Conservation (phyloP, 2,329 filamentous ascomycete species). For the Elsinoe batatas region DNA sequence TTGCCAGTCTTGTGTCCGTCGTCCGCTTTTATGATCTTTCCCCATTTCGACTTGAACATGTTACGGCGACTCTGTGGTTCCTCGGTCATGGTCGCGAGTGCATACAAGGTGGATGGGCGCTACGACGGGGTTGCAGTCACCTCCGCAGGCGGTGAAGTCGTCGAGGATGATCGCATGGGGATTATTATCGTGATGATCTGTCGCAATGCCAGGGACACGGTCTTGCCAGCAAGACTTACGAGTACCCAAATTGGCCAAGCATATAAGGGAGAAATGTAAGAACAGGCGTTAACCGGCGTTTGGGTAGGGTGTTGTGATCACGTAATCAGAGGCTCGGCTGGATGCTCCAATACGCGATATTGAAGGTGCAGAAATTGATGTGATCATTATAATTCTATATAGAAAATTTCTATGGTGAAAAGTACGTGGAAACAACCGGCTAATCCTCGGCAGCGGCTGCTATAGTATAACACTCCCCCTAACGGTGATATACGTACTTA, state of each 20-base stretch:
- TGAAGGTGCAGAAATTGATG: too few species aligned
- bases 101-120: background rate
- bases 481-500: too few species aligned
- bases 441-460: too few species aligned
- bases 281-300: too few species aligned
- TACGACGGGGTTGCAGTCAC: background rate
- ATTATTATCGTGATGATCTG: background rate
- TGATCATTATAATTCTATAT: too few species aligned
- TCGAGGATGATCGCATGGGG: background rate
- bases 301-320: too few species aligned
- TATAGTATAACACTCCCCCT: too few species aligned
- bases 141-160: background rate
- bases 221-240: conserved; percentile 2
- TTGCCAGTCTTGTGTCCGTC: conserved; percentile 23
- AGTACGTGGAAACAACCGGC: too few species aligned
- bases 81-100: conserved; percentile 10
- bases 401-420: too few species aligned
- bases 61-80: conserved; percentile 3
- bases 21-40: conserved; percentile 23
- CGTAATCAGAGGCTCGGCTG: too few species aligned
- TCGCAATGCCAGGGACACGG: background rate
- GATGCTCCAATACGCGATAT: too few species aligned
- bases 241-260: background rate
- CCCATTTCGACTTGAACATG: conserved; percentile 17
- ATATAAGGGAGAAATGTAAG: conserved; percentile 1